phyloP scores from a whole-genome alignment of 805 yeast species.

The Lachancea waltii region DNA sequence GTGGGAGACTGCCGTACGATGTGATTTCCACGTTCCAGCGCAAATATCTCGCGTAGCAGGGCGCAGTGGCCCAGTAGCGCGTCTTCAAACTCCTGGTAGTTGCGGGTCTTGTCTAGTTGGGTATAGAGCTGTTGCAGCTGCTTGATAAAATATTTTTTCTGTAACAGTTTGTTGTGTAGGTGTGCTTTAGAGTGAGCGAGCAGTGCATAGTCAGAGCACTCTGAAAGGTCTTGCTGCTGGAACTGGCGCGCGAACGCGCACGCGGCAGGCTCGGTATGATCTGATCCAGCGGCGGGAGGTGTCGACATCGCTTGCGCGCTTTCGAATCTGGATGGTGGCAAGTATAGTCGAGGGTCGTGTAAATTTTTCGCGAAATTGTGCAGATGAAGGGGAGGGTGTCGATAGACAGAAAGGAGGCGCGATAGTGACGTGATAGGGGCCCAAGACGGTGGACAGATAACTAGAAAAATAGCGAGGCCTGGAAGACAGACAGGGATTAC shows the following conservation, averaged over 20 bases:
- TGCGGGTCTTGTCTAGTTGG: conserved; percentile 25
- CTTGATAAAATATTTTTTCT: conserved; percentile 18
- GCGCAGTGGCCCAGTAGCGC: conserved; percentile 21
- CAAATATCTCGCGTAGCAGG: conserved; percentile 27
- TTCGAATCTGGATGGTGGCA: too few species aligned
- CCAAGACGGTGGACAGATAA: too few species aligned
- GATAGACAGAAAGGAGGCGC: too few species aligned
- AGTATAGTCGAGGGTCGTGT: too few species aligned
- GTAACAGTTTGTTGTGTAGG: conserved; percentile 17
- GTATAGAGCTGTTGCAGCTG: conserved; percentile 23
- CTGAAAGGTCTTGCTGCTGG: conserved; percentile 19
- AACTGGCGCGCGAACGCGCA: conserved; percentile 17
- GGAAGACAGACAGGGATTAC: too few species aligned
- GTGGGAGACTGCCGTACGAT: conserved; percentile 9
- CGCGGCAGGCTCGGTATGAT: conserved; percentile 1
- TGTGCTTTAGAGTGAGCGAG: conserved; percentile 20
- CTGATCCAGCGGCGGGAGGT: too few species aligned
- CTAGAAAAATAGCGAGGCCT: too few species aligned
- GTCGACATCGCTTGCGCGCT: too few species aligned
- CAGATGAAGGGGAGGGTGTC: too few species aligned
- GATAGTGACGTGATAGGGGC: too few species aligned
- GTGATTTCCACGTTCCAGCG: conserved; percentile 15
- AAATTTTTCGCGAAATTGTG: too few species aligned
- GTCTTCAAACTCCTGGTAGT: conserved; percentile 29
- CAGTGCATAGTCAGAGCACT: conserved; percentile 21